Conservation (phyloP, 2,329 filamentous ascomycete species). For the Elsinoe perseae region DNA sequence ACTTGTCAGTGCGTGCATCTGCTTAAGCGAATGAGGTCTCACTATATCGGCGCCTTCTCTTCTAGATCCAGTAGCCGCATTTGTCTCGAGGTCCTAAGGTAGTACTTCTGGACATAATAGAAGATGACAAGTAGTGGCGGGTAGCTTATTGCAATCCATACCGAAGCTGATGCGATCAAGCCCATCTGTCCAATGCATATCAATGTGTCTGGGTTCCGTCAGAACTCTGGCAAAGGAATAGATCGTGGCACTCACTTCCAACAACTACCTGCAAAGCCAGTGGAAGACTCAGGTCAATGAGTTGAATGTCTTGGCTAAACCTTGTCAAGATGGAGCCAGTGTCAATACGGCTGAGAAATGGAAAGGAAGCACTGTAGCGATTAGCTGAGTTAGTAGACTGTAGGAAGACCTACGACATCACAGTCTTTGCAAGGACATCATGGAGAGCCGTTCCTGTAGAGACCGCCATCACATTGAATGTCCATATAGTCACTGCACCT, state of each 20-base stretch:
- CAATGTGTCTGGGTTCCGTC: slow-evolving; percentile 6
- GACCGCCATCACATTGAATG: slow-evolving; percentile 12
- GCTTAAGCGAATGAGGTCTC: slow-evolving; percentile 21
- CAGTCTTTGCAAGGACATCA: background rate
- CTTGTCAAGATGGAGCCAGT: slow-evolving; percentile 38
- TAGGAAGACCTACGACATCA: background rate
- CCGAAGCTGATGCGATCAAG: slow-evolving; percentile 34
- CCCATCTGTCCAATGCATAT: slow-evolving; percentile 19
- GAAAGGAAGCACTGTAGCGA: slow-evolving; percentile 22
- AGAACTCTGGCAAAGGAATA: background rate
- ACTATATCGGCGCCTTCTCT: slow-evolving; percentile 41
- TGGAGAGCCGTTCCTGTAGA: slow-evolving; percentile 1
- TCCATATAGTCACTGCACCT: background rate
- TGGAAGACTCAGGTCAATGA: slow-evolving; percentile 39
- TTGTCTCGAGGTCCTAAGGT: slow-evolving; percentile 42
- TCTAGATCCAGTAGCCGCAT: slow-evolving; percentile 48
- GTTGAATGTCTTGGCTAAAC: slow-evolving; percentile 41
- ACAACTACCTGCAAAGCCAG: slow-evolving; percentile 12
- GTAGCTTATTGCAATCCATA: slow-evolving; percentile 35
- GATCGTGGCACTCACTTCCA: background rate
- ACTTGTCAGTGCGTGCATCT: background rate
- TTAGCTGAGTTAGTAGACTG: background rate
- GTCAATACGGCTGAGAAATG: slow-evolving; percentile 36
- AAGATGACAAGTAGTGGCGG: slow-evolving; percentile 30
- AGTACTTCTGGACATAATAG: slow-evolving; percentile 39